Base-by-base conservation (phyloP, 208 protist genomes). In the Leishmania turanica region DNA sequence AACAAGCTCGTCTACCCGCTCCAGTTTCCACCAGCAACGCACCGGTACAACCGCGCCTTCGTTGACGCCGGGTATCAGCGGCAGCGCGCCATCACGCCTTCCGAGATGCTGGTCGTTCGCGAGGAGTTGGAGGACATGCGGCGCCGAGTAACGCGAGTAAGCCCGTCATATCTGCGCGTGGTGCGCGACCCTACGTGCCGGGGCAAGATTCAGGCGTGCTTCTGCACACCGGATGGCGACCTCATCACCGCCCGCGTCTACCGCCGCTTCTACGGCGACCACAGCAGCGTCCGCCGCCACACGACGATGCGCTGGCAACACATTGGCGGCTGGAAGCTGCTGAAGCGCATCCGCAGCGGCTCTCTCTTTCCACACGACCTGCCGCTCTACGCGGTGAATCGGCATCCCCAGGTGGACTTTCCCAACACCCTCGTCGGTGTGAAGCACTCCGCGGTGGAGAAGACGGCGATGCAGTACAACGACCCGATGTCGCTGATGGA, bases 401-500 rank as follows among this genome's bases (percentile, higher is more conserved):
- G 79, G 74, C 90, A 96, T 71, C 91, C 91, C n/a, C 94, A 97
- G 84, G 87, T 96, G 15, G 90, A 96, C 75, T 90, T 90, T 60
- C 93, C 94, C 77, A 96, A 96, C 85, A 97, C 94, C 17, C 84
- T 96, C 21, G 72, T 97, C 40, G 78, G 93, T 71, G 84, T 87
- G 70, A 86, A 89, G 81, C 83, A 92, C 66, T 91, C 94, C 31
- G 82, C 92, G n/a, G 88, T 96, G 58, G 92, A 96, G 84, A 90
- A 92, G 87, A 97, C 91, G 66, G 92, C 94, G 53, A 96, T 96
- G 94, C 91, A 95, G 88, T 89, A 94, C 90, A 93, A 96, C 84
- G 92, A 95, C 82, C 87, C 92, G 17, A 74, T 91, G 79, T 71
- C 79, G n/a, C 80, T 90, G 49, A 70, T 91, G 76, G 87, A 91